These are phyloP conservation scores for Fomitopsis pinicola DNA, from an alignment of 1,284 basidiomycete species.

Conservation along the genomic window DNA sequence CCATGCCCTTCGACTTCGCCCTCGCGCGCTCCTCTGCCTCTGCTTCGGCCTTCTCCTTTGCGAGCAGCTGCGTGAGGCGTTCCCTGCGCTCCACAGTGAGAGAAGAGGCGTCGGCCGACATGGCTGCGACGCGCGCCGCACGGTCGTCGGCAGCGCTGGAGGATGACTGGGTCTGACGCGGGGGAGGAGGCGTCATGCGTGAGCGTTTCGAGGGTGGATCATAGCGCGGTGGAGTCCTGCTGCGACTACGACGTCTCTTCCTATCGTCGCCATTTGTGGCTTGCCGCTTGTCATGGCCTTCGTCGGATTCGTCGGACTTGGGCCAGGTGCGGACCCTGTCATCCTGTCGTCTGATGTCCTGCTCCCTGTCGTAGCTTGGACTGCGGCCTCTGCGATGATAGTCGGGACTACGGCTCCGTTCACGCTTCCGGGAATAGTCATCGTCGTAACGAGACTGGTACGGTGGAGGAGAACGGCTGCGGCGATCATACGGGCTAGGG, in stretches of 20 bases:
- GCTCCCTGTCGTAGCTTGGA: conserved; percentile 14
- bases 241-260: conserved; percentile 48
- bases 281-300: conserved; percentile 22
- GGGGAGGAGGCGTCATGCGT: conserved; percentile 36
- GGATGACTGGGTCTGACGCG: conserved; percentile 22
- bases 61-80: conserved; percentile 56
- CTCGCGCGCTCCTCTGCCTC: conserved; percentile 61
- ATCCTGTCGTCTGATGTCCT: conserved; percentile 13
- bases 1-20: conserved; percentile 66
- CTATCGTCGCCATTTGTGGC: conserved; percentile 21
- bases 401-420: conserved; percentile 26
- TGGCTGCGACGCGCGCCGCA: conserved; percentile 80
- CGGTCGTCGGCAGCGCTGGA: conserved; percentile 48
- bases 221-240: conserved; percentile 27
- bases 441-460: conserved; percentile 23
- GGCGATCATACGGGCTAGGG: conserved; percentile 34
- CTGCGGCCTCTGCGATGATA: conserved; percentile 23
- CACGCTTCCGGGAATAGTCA: conserved; percentile 20
- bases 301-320: conserved; percentile 46
- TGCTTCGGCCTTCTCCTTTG: conserved; percentile 68
- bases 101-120: conserved; percentile 68
- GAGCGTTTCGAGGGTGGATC: conserved; percentile 34
- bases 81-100: conserved; percentile 68
- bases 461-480: conserved; percentile 33
- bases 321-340: conserved; percentile 31